phyloP scores from a whole-genome alignment of 305 asterid genomes.

The Solanum aculeatissimum region DNA sequence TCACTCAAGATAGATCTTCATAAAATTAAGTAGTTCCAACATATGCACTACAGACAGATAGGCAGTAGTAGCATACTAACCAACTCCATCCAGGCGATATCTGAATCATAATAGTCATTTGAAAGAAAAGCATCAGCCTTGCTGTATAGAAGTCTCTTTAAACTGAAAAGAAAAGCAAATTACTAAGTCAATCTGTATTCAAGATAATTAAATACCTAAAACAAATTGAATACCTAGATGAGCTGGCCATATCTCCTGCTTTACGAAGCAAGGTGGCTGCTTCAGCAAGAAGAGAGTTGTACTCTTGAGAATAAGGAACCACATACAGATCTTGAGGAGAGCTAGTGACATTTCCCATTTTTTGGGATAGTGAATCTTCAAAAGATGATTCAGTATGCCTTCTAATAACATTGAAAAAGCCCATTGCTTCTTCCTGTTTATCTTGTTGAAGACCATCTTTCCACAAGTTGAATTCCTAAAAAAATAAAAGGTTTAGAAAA shows the following conservation, averaged over 20 bases:
- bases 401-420: slow-evolving; percentile 79
- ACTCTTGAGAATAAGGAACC: slow-evolving; percentile 78
- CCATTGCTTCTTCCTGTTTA: slow-evolving; percentile 66
- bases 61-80: slow-evolving; percentile 26
- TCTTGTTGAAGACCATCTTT: slow-evolving; percentile 63
- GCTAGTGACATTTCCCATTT: slow-evolving; percentile 9
- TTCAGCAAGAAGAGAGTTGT: slow-evolving; percentile 46
- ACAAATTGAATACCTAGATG: slow-evolving; percentile 39
- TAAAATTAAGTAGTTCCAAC: not conserved
- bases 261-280: slow-evolving; percentile 64
- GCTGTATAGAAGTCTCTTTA: slow-evolving; percentile 75
- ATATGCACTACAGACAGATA: not conserved
- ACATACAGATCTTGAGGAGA: slow-evolving; percentile 53
- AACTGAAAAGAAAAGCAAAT: slow-evolving; percentile 42
- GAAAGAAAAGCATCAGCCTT: slow-evolving; percentile 89
- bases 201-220: not conserved
- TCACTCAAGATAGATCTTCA: not conserved
- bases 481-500: not conserved
- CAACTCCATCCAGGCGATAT: slow-evolving; percentile 99
- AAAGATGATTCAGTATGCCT: slow-evolving; percentile 53
- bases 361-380: slow-evolving; percentile 29
- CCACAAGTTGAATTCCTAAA: slow-evolving; percentile 87
- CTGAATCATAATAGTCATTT: slow-evolving; percentile 90
- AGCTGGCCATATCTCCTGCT: slow-evolving; percentile 72
- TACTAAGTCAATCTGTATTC: not conserved